Conservation (phyloP, 106 monocot species). For the Hemerocallis citrina region DNA sequence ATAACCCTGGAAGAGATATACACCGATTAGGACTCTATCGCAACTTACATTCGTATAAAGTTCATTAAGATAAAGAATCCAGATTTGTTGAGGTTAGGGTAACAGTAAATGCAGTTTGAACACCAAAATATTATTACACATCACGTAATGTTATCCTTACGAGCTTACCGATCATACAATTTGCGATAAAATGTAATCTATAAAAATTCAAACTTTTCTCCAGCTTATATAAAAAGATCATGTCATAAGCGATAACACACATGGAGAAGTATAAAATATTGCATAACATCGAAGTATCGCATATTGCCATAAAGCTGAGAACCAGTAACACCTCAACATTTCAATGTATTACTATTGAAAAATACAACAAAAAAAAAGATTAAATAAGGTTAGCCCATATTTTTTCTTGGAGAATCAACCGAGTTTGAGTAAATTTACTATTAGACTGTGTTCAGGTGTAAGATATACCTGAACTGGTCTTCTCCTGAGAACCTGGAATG, state of each 20-base stretch:
- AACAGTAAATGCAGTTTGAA: not conserved
- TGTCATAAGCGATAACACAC: not conserved
- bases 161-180: not conserved
- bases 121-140: not conserved
- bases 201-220: not conserved
- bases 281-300: not conserved
- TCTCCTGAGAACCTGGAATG: constrained; percentile 96
- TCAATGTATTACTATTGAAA: not conserved
- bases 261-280: not conserved
- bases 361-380: not conserved
- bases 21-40: not conserved
- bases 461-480: constrained; percentile 82
- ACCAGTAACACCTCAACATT: not conserved
- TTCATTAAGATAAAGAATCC: not conserved
- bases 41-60: not conserved
- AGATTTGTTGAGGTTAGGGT: not conserved
- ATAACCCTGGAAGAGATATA: constrained; percentile 60
- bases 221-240: not conserved
- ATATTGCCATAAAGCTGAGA: not conserved
- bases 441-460: not conserved
- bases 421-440: not conserved
- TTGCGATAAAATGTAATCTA: not conserved
- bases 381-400: not conserved
- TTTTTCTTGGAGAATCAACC: not conserved
- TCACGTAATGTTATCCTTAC: not conserved